Evolutionary conservation across 495 filamentous ascomycete species (phyloP).

Genomic region (Bacidia rubella): DNA sequence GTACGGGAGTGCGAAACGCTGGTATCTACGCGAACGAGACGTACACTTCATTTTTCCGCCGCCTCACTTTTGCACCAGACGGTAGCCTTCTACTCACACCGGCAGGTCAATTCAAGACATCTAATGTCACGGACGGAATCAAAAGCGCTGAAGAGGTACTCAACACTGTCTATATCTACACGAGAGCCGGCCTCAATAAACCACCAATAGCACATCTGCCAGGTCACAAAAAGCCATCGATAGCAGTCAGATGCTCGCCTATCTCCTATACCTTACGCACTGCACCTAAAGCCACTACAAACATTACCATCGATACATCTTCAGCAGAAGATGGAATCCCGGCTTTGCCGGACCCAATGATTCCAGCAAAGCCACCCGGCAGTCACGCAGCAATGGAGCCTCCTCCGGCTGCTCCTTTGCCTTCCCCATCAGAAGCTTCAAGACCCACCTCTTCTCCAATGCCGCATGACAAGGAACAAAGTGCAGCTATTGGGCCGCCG

Average conservation of each 20-base stretch:
- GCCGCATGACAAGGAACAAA: conserved; percentile 37
- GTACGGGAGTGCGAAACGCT: conserved; percentile 54
- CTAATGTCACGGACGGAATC: conserved; percentile 56
- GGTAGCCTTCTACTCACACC: conserved; percentile 92
- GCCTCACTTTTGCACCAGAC: conserved; percentile 87
- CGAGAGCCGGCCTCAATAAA: conserved; percentile 89
- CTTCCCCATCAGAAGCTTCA: conserved; percentile 12
- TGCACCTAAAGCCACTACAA: conserved; percentile 51
- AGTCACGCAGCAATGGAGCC: conserved; percentile 64
- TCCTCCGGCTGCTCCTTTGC: conserved; percentile 43
- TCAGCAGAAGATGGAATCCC: conserved; percentile 73
- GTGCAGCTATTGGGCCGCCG: conserved; percentile 39
- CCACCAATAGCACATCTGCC: conserved; percentile 95
- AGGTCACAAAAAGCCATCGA: conserved; percentile 95
- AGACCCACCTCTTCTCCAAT: conserved; percentile 40
- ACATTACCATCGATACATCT: conserved; percentile 90
- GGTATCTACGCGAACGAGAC: conserved; percentile 96
- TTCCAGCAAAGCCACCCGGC: conserved; percentile 43
- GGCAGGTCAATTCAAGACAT: conserved; percentile 85
- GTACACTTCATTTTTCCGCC: conserved; percentile 90
- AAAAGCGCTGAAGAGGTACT: conserved; percentile 74
- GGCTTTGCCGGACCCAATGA: conserved; percentile 67
- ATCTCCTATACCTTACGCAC: conserved; percentile 72
- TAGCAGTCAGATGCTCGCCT: conserved; percentile 89
- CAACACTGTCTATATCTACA: conserved; percentile 98